Conservation (phyloP, 2,329 filamentous ascomycete species). For the Lachnellula cervina region DNA sequence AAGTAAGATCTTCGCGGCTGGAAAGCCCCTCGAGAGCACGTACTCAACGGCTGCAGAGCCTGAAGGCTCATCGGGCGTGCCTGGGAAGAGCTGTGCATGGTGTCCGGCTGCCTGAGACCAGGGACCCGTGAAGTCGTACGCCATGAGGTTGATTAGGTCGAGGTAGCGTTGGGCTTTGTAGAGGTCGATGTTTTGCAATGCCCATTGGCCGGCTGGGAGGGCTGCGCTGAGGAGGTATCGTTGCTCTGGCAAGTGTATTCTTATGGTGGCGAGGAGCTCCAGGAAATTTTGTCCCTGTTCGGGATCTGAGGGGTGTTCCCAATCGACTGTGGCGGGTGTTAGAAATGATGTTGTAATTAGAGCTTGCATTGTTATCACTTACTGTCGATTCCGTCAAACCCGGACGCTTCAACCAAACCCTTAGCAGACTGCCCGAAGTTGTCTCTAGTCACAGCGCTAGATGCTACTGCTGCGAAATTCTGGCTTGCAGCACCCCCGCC, state of each 20-base stretch:
- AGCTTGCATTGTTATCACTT: conserved; percentile 28
- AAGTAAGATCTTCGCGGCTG: conserved; percentile 65
- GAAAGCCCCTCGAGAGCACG: conserved; percentile 60
- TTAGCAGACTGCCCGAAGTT: conserved; percentile 66
- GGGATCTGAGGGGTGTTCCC: conserved; percentile 67
- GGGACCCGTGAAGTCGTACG: conserved; percentile 72
- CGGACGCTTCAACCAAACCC: conserved; percentile 64
- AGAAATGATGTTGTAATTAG: neutral
- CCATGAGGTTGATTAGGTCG: conserved; percentile 73
- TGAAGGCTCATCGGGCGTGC: conserved; percentile 53
- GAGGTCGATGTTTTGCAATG: conserved; percentile 66
- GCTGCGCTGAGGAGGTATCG: conserved; percentile 67
- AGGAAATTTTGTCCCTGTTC: conserved; percentile 68
- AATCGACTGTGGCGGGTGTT: conserved; percentile 57
- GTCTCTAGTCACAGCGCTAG: conserved; percentile 54
- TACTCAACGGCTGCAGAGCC: conserved; percentile 64
- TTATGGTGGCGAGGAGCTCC: conserved; percentile 60
- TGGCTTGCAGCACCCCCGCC: conserved; percentile 63
- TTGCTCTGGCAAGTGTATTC: conserved; percentile 62
- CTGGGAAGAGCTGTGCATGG: conserved; percentile 68
- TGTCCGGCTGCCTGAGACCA: conserved; percentile 67
- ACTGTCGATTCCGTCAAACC: conserved; percentile 75
- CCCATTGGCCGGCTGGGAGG: conserved; percentile 62
- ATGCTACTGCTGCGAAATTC: conserved; percentile 63
- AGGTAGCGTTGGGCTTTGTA: conserved; percentile 57